Evolutionary conservation across 441 rosid genomes (phyloP).

Genomic region (Eugenia klotzschiana): DNA sequence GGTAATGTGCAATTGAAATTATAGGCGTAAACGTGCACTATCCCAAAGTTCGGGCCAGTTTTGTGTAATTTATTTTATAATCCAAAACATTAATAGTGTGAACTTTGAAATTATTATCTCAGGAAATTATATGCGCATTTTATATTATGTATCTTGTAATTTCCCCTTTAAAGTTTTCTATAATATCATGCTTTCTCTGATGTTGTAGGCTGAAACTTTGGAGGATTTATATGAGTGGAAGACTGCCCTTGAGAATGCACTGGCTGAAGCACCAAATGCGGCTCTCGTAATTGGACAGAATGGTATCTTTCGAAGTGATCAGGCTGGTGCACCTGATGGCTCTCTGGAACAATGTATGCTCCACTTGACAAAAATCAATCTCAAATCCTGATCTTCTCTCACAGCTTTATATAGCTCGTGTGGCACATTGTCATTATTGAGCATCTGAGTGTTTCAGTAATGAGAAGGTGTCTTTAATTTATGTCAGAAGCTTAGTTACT

Average conservation of each 20-base stretch:
- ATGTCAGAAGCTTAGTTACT: neutral
- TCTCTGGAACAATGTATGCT: conserved; percentile 47
- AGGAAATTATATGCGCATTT: neutral
- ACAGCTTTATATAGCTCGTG: neutral
- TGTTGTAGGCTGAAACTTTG: conserved; percentile 72
- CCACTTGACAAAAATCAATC: neutral
- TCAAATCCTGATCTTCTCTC: neutral
- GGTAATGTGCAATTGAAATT: neutral
- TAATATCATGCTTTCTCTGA: conserved; percentile 1
- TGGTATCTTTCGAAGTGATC: conserved; percentile 64
- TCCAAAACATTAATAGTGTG: neutral
- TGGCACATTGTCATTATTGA: neutral
- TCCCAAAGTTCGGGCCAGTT: neutral
- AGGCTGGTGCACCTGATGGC: conserved; percentile 38
- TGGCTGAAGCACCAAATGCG: conserved; percentile 79
- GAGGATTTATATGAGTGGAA: conserved; percentile 95
- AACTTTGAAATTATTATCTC: neutral
- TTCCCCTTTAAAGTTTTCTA: neutral
- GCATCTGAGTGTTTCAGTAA: neutral
- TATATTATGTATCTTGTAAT: neutral
- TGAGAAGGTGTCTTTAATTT: neutral
- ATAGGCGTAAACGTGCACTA: neutral
- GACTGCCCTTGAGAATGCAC: conserved; percentile 79
- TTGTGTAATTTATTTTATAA: neutral
- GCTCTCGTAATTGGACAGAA: conserved; percentile 68